A percentile compares a stretch with the other conserved stretches of the same genome.
phyloP scores from a whole-genome alignment of 345 rosid genomes.

The Cochlearia excelsa region DNA sequence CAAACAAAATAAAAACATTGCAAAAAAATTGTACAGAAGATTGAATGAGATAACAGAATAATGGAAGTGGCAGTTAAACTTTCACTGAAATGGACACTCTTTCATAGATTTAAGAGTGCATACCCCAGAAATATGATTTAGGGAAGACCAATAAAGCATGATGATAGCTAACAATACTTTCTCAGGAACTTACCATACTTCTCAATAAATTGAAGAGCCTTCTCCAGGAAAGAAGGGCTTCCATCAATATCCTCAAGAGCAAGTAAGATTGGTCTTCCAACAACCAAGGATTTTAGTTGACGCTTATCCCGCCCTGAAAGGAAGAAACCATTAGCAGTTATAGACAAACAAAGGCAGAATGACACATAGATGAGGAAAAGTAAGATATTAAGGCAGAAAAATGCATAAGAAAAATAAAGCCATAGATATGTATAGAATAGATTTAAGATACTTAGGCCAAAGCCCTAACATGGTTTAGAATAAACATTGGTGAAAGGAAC shows the following conservation, averaged over 20 bases:
- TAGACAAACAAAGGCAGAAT: constrained; percentile 10
- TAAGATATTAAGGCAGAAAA: constrained; percentile 5
- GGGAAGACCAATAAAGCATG: constrained; percentile 10
- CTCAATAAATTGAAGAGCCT: constrained; percentile 95
- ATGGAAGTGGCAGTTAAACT: constrained; percentile 8
- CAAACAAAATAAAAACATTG: not conserved
- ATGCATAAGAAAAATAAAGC: constrained; percentile 15
- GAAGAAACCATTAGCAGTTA: constrained; percentile 15
- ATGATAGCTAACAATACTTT: constrained; percentile 3
- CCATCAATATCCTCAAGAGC: constrained; percentile 95
- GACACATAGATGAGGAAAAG: constrained; percentile 15
- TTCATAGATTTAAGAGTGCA: not conserved
- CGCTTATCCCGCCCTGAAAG: constrained; percentile 89
- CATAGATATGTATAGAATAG: constrained; percentile 12
- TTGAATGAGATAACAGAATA: too few species aligned
- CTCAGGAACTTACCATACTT: constrained; percentile 62
- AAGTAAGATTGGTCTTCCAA: constrained; percentile 51
- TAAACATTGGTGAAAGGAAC: constrained; percentile 76
- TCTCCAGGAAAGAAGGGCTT: constrained; percentile 97
- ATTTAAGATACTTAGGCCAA: constrained; percentile 10
- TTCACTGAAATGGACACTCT: not conserved
- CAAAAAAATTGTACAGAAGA: constrained; percentile 5
- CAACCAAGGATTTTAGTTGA: constrained; percentile 87
- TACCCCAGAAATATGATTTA: not conserved
- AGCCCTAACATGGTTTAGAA: constrained; percentile 31